A percentile compares a stretch with the other conserved stretches of the same genome.
phyloP scores from a whole-genome alignment of 441 rosid genomes.

The Eutrema salsugineum region DNA sequence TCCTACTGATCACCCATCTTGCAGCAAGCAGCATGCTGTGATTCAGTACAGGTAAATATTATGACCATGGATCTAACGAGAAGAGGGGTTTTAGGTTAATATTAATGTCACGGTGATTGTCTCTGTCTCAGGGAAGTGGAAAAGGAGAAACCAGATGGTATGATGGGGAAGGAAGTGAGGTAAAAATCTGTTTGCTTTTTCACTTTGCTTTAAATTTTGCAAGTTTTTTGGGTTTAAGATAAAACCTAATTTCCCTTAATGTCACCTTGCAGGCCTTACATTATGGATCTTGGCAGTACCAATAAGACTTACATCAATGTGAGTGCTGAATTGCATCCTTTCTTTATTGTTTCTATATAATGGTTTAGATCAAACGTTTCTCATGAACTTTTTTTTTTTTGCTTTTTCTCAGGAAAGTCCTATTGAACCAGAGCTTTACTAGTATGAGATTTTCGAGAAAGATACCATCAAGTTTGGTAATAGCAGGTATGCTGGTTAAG shows the following conservation, averaged over 20 bases:
- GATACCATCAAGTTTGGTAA: slow-evolving; percentile 92
- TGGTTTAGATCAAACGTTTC: background rate
- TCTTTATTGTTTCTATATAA: background rate
- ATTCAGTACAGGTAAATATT: slow-evolving; percentile 69
- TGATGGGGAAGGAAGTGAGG: slow-evolving; percentile 58
- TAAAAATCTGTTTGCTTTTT: slow-evolving; percentile 29
- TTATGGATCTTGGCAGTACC: slow-evolving; percentile 98
- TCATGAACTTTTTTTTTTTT: background rate
- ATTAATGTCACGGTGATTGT: slow-evolving; percentile 8
- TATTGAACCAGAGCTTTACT: slow-evolving; percentile 80
- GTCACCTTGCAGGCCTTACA: slow-evolving; percentile 60
- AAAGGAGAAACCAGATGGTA: slow-evolving; percentile 77
- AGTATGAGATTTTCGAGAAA: slow-evolving; percentile 88
- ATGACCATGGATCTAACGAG: background rate
- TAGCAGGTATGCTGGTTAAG: slow-evolving; percentile 63
- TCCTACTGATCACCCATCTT: slow-evolving; percentile 97
- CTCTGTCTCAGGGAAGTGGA: slow-evolving; percentile 66
- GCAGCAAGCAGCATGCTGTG: slow-evolving; percentile 99
- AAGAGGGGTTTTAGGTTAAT: too few relatives aligned
- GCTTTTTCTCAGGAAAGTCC: slow-evolving; percentile 66
- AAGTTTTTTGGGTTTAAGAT: background rate
- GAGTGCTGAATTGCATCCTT: slow-evolving; percentile 31
- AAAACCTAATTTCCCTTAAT: background rate
- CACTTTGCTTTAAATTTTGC: background rate
- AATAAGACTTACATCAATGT: slow-evolving; percentile 87